Conservation (phyloP, 164 flowering plant genomes). For the Dillenia suffruticosa region DNA sequence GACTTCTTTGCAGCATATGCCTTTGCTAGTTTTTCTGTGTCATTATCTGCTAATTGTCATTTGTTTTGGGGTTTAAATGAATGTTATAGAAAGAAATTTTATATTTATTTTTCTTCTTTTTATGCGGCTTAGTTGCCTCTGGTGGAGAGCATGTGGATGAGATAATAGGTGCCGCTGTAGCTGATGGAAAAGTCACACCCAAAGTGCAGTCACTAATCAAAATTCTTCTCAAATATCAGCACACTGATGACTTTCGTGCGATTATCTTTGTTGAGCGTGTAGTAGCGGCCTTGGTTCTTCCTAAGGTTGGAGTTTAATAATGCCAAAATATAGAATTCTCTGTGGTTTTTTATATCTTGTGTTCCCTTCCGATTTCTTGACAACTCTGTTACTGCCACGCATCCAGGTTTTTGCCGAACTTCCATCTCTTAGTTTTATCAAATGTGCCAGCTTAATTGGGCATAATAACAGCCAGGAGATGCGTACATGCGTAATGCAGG, state of each 20-base stretch:
- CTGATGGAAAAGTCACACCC: constrained; percentile 99
- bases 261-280: constrained; percentile 98
- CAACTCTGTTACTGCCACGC: constrained; percentile 5
- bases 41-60: background rate
- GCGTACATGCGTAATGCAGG: constrained; percentile 96
- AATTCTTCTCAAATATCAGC: constrained; percentile 82
- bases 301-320: constrained; percentile 59
- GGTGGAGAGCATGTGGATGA: constrained; percentile 99
- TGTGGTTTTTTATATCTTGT: background rate
- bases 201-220: constrained; percentile 93
- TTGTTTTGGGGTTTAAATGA: background rate
- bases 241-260: constrained; percentile 95
- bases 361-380: constrained; percentile 1
- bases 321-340: background rate
- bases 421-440: constrained; percentile 84
- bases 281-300: constrained; percentile 96
- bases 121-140: constrained; percentile 58
- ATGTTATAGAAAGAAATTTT: background rate
- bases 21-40: no score
- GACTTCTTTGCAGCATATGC: no score
- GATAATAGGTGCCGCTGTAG: constrained; percentile 96
- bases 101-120: constrained; percentile 2
- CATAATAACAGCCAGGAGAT: constrained; percentile 98
- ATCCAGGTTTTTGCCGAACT: constrained; percentile 92
- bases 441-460: constrained; percentile 93